phyloP scores from a whole-genome alignment of 225 moss, liverwort and hornwort genomes.

The Marchantia polymorpha region DNA sequence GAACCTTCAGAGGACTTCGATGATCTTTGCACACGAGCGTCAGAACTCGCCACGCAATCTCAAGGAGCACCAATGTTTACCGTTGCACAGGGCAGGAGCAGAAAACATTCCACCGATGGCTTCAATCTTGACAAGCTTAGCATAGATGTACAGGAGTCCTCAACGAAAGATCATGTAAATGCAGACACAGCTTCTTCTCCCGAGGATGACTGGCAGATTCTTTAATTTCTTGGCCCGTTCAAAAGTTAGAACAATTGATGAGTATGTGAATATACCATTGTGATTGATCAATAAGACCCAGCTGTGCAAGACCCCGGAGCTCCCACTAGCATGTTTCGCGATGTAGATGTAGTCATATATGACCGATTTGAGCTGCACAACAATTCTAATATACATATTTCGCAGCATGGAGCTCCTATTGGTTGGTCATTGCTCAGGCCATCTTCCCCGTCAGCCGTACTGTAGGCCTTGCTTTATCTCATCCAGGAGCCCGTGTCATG shows the following conservation, averaged over 20 bases:
- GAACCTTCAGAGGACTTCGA: slow-evolving; percentile 72
- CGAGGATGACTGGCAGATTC: slow-evolving; percentile 98
- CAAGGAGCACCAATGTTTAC: slow-evolving; percentile 99
- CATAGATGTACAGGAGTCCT: slow-evolving; percentile 54
- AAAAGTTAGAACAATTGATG: slow-evolving; percentile 21
- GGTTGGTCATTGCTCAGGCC: neutral
- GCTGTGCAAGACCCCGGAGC: neutral
- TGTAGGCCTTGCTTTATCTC: neutral
- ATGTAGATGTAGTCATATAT: slow-evolving; percentile 21
- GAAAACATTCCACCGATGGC: slow-evolving; percentile 34
- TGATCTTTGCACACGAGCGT: slow-evolving; percentile 77
- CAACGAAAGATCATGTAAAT: slow-evolving; percentile 38
- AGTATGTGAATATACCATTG: slow-evolving; percentile 17
- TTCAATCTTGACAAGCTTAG: slow-evolving; percentile 37
- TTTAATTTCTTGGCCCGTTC: slow-evolving; percentile 36
- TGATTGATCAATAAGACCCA: slow-evolving; percentile 10
- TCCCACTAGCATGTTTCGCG: slow-evolving; percentile 6
- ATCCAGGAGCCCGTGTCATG: neutral
- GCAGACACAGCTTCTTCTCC: slow-evolving; percentile 44
- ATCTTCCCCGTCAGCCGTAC: neutral
- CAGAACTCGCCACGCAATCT: slow-evolving; percentile 85
- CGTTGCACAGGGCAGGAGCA: slow-evolving; percentile 74
- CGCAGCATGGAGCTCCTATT: neutral
- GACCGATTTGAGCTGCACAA: slow-evolving; percentile 3
- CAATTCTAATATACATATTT: neutral